Evolutionary conservation across 257 asterid genomes (phyloP).

Genomic region (Datura wrightii): DNA sequence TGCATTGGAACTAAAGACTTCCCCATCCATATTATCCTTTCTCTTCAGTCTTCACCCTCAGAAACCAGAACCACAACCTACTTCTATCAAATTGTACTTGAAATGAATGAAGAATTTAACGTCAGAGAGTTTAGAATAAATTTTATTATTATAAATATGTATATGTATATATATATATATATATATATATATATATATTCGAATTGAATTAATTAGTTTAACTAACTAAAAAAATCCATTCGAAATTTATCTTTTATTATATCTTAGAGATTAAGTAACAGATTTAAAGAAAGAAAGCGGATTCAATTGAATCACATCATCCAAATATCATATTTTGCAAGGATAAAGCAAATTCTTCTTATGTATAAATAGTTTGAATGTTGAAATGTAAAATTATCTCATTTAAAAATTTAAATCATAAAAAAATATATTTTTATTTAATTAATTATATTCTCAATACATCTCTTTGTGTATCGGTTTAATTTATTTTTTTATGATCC

Average conservation of each 20-base stretch:
- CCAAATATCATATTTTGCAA: neutral
- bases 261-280: neutral
- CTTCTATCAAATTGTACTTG: neutral
- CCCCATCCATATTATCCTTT: constrained; percentile 35
- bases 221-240: neutral
- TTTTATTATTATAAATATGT: neutral
- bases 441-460: no score
- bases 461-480: neutral
- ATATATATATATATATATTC: neutral
- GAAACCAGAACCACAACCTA: neutral
- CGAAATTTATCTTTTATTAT: neutral
- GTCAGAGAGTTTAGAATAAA: neutral
- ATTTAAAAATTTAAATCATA: neutral
- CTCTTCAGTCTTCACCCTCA: neutral
- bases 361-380: neutral
- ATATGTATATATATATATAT: no score
- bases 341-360: neutral
- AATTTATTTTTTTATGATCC: neutral
- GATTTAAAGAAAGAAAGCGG: neutral
- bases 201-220: neutral
- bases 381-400: neutral
- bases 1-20: constrained; percentile 51
- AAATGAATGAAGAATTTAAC: neutral
- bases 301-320: neutral
- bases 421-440: neutral